Base-by-base conservation (phyloP, 164 flowering plant species). In the Vitis amurensis region DNA sequence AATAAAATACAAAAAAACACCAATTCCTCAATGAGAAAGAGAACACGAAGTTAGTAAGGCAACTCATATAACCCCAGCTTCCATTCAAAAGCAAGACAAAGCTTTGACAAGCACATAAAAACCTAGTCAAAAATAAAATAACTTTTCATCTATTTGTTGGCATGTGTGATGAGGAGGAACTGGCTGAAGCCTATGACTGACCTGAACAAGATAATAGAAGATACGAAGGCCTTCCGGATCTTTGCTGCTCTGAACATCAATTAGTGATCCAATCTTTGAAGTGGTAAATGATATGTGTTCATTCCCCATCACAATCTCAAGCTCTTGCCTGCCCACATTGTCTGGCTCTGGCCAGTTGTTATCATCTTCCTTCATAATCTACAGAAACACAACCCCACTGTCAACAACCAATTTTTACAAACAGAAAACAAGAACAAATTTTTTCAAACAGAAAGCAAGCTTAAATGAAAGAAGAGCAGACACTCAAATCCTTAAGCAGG, bases 301-400 rank as follows among this genome's bases (percentile, higher is more conserved):
- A 63, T 92, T 94, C 15, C 93, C 98, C 98, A 94, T 90, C 76
- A 94, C 98, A 73, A 92, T 94, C 83, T 94, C 99, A 55, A 94
- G 98, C 83, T 94, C 99, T 72, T 94, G 97, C 63, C 94, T 68
- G 6, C 99, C 99, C 65, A 93, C 89, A 3, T 92, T 82, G 71
- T 94, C 98, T 2, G 98, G 99, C 63, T 91, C 98, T 3, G 99
- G 99, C 99, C 99, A 94, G 69, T 87, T 88, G 77, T 71, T 82
- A 71, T 92, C 99, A 79, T 91, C 98, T 84, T 94, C 99, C 90
- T 90, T 92, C 97, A 94, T 86, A 27, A 94, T 92, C 98, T 94
- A 37, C 44, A 37, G 50, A 16, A 57, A 14, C n/a, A 50, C 27
- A 57, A 57, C 60, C 56, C 56, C 13, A 57, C 3, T 23, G 27